Evolutionary conservation across 148 eudicot species (phyloP).

Genomic region (Amaranthus hypochondriacus): DNA sequence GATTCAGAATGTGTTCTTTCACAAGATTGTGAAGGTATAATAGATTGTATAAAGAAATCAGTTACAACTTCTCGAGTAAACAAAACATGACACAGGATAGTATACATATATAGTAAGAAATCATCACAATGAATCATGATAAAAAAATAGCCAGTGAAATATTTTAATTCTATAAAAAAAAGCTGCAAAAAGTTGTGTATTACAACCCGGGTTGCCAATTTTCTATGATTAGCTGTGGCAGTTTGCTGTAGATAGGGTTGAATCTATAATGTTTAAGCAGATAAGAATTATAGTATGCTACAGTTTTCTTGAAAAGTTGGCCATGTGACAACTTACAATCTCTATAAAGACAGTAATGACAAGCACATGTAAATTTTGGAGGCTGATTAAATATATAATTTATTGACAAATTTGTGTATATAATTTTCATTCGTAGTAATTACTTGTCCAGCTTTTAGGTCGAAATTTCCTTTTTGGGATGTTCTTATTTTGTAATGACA

Average conservation of each 20-base stretch:
- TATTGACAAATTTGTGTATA: no score
- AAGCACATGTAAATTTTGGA: no score
- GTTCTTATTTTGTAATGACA: not conserved
- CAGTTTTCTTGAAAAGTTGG: not conserved
- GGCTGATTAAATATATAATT: no score
- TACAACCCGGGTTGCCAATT: not conserved
- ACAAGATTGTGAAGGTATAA: slow-evolving; percentile 80
- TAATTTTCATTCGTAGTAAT: no score
- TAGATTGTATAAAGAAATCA: slow-evolving; percentile 81
- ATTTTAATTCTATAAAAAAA: not conserved
- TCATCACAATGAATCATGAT: not conserved
- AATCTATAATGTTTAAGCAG: not conserved
- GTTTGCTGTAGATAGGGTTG: not conserved
- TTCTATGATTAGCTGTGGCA: not conserved
- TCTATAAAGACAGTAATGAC: not conserved
- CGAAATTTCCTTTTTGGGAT: not conserved
- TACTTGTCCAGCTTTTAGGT: not conserved
- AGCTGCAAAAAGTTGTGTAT: not conserved
- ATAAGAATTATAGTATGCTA: not conserved
- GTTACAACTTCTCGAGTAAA: slow-evolving; percentile 29
- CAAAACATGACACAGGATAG: slow-evolving; percentile 9
- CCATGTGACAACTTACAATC: not conserved
- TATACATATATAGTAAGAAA: not conserved
- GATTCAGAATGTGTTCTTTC: slow-evolving; percentile 46
- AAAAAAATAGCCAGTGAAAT: not conserved